A percentile compares a stretch with the other conserved stretches of the same genome.
Conservation (phyloP, 306 rosid species). For the Fagus crenata region DNA sequence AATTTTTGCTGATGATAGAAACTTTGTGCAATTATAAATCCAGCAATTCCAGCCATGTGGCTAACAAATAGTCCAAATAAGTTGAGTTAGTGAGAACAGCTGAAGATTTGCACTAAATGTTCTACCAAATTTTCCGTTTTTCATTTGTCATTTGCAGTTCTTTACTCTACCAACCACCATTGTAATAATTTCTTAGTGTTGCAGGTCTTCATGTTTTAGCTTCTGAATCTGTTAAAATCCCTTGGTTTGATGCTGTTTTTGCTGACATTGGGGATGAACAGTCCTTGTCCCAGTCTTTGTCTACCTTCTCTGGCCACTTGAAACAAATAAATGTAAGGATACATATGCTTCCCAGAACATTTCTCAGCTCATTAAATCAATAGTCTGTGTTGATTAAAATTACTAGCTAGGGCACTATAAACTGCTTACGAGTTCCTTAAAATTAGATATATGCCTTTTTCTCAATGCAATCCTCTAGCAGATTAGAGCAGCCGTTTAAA, state of each 20-base stretch:
- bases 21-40: constrained; percentile 19
- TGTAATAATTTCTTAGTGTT: constrained; percentile 22
- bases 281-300: constrained; percentile 82
- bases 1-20: constrained; percentile 1
- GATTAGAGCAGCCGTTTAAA: background rate
- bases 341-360: constrained; percentile 13
- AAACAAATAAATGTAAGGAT: constrained; percentile 81
- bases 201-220: constrained; percentile 89
- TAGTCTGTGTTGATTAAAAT: constrained; percentile 1
- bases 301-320: constrained; percentile 96
- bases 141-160: constrained; percentile 12
- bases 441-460: background rate
- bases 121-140: constrained; percentile 15
- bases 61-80: constrained; percentile 22
- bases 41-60: constrained; percentile 6
- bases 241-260: constrained; percentile 93
- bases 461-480: background rate
- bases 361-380: background rate
- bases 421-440: constrained; percentile 5
- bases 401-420: background rate
- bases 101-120: constrained; percentile 9
- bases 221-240: constrained; percentile 82
- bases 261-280: constrained; percentile 98
- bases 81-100: constrained; percentile 8
- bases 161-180: constrained; percentile 18